Percentiles rank a stretch among this genome's conserved stretches.
Conservation (phyloP, 176 grass and related monocot genomes). For the Poa annua region DNA sequence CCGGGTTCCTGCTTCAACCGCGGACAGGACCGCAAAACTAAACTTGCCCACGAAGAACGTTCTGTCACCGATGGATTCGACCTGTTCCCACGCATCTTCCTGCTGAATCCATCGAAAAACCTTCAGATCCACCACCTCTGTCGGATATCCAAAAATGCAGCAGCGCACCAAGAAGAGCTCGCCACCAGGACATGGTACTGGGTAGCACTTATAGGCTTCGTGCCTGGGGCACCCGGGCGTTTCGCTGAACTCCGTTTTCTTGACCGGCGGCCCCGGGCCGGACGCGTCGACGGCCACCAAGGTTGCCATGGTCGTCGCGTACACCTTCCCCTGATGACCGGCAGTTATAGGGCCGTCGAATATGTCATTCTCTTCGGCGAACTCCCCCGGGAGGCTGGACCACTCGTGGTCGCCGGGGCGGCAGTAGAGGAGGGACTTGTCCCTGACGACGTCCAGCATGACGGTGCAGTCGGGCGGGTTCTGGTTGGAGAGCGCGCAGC, state of each 20-base stretch:
- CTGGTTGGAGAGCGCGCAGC: background rate
- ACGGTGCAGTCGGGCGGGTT: background rate
- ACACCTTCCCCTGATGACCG: background rate
- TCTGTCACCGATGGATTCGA: background rate
- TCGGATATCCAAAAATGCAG: background rate
- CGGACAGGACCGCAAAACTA: background rate
- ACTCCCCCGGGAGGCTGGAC: background rate
- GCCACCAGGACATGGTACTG: background rate
- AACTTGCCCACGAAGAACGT: background rate
- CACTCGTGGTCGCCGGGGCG: background rate
- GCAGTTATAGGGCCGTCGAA: background rate
- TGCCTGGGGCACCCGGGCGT: background rate
- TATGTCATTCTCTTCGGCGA: background rate
- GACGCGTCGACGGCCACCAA: background rate
- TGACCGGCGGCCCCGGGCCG: background rate
- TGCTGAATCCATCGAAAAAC: background rate
- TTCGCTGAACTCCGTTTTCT: background rate
- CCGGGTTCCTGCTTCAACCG: background rate
- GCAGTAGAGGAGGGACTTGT: conserved; percentile 7
- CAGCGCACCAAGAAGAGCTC: conserved; percentile 17
- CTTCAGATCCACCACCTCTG: background rate
- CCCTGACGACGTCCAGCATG: background rate
- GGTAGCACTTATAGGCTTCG: background rate
- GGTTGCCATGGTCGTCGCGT: background rate
- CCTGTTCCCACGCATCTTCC: background rate